A percentile compares a stretch with the other conserved stretches of the same genome.
These are phyloP conservation scores for Aspergillus amoenus DNA, from an alignment of 2,329 filamentous ascomycete genomes.

Conservation along the genomic window DNA sequence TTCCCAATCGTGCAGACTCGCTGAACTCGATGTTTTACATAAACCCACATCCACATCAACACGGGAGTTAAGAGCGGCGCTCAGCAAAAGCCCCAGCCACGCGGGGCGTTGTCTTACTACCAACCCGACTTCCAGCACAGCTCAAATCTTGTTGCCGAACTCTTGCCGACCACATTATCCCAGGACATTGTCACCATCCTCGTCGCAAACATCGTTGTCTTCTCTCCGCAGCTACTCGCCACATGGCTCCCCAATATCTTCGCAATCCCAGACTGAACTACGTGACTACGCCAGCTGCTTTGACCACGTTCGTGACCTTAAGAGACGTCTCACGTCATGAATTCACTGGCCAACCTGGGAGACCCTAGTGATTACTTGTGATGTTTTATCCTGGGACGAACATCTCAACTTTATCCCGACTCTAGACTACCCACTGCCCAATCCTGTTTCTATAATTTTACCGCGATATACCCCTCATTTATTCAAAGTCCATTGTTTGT, in stretches of 20 bases:
- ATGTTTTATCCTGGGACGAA: not conserved
- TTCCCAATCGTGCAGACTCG: conserved; percentile 85
- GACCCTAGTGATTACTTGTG: not conserved
- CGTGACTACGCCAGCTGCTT: conserved; percentile 85
- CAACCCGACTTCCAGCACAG: conserved; percentile 15
- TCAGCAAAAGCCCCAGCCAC: conserved; percentile 49
- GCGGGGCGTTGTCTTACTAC: conserved; percentile 19
- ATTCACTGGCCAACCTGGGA: not conserved
- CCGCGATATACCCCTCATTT: conserved; percentile 6
- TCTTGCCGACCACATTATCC: conserved; percentile 18
- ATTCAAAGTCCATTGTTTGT: not conserved
- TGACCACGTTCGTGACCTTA: conserved; percentile 68
- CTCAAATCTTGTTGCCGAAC: conserved; percentile 16
- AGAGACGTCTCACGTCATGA: conserved; percentile 38
- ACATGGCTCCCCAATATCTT: conserved; percentile 59
- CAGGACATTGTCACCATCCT: conserved; percentile 56
- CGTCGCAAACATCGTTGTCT: conserved; percentile 79
- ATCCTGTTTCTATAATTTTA: not conserved
- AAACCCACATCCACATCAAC: not conserved
- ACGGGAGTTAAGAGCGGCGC: not conserved
- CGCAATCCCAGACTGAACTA: conserved; percentile 75
- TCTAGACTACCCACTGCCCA: not conserved
- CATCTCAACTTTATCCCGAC: not conserved
- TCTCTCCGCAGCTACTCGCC: conserved; percentile 69
- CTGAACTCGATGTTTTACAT: conserved; percentile 70